phyloP scores from a whole-genome alignment of 257 asterid genomes.

The Penstemon davidsonii region DNA sequence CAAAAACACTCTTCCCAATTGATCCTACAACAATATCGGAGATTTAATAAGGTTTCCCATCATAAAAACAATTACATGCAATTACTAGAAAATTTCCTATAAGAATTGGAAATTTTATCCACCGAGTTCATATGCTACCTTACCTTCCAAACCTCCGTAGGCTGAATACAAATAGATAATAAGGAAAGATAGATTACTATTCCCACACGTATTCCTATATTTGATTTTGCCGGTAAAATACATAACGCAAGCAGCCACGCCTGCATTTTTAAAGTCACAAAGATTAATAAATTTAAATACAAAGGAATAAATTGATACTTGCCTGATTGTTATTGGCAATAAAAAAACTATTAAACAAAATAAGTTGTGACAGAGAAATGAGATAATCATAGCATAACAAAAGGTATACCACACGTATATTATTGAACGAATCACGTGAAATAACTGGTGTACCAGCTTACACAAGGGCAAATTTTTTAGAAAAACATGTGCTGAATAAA shows the following conservation, averaged over 20 bases:
- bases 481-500: background rate
- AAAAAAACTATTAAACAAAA: background rate
- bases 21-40: conserved; percentile 79
- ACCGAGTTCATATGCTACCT: conserved; percentile 16
- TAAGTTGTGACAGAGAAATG: conserved; percentile 2
- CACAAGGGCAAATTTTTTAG: background rate
- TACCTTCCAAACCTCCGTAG: conserved; percentile 92
- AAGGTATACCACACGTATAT: background rate
- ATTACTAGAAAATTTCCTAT: conserved; percentile 25
- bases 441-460: background rate
- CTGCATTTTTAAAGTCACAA: conserved; percentile 40
- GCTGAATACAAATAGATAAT: conserved; percentile 72
- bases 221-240: conserved; percentile 81
- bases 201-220: conserved; percentile 57
- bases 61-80: conserved; percentile 36
- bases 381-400: background rate
- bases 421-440: background rate
- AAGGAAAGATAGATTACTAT: conserved; percentile 61
- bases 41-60: conserved; percentile 47
- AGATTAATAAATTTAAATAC: conserved; percentile 19
- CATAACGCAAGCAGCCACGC: conserved; percentile 90
- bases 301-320: conserved; percentile 11
- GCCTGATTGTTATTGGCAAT: conserved; percentile 5
- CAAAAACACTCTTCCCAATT: conserved; percentile 84
- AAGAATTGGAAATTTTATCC: conserved; percentile 6